Base-by-base conservation (phyloP, 2,329 filamentous ascomycete species). In the Colletotrichum sp. region DNA sequence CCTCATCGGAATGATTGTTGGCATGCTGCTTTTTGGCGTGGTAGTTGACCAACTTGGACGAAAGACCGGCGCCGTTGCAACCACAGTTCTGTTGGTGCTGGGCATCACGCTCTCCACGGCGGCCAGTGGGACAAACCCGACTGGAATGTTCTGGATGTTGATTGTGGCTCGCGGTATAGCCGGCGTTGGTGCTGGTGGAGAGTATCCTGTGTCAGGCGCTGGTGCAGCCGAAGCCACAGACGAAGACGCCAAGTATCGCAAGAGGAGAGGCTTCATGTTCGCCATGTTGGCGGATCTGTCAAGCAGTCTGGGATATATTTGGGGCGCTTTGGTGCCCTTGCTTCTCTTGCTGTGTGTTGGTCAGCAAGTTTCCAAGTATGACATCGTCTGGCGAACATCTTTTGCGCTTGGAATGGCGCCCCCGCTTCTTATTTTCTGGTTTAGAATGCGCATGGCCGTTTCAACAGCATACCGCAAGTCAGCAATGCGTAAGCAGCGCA, bases 151-250 rank as follows among this genome's bases (percentile, higher is more conserved):
- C 65, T 89, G 88, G 88, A 89, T 89, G 88, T 83, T 89, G 76
- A 86, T 88, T 63, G 72, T 87, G 7, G 84, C 83, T 6, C 82
- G 86, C 2, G 86, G 86, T 12, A 79, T 87, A 26, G 84, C 84
- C 7, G 86, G 86, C 7, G 82, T 85, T 34, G 88, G 88, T 4
- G 86, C 87, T 6, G 88, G 88, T 8, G 84, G 85, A 28, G 89
- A 91, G 77, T 91, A 91, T 78, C 89, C 90, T 4, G 89, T 90
- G 5, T 88, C 86, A 3, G 84, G 84, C 59, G 84, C 86, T 5
- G 88, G 88, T 57, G 88, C 90, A 0, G 84, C 87, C 15, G 90
- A 92, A 79, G 88, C 90, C 0, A 88, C 89, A 2, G 89, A 92
- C 75, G 89, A 91, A 78, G 85, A 82, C 64, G 81, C 79, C 9